Base-by-base conservation (phyloP, 1,284 basidiomycete species). In the Rhodotorula mucilaginosa region DNA sequence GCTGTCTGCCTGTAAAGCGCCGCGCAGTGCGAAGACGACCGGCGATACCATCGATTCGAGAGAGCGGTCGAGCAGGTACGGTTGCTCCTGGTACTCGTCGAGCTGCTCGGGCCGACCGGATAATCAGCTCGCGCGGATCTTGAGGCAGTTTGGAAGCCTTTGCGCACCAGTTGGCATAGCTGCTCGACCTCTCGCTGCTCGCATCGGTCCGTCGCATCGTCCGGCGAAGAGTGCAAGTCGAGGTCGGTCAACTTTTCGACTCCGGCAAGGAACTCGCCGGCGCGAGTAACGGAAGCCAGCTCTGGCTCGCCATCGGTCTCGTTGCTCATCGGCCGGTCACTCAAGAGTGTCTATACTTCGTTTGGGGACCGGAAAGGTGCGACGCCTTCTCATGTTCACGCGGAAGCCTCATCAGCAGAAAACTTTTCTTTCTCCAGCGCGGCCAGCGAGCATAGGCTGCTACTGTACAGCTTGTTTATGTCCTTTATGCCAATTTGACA, bases 31-130 rank as follows among this genome's bases (percentile, higher is more conserved):
- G 46, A 87, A 84, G 61, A 93, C 88, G 5, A 91, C 87, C 0
- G 95, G 94, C 3, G 84, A 81, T 18, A 98, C 87, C 70, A 99
- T 88, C 23, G 83, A 80, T 78, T 94, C 91, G n/a, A 99, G 85
- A 78, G 88, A 89, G n/a, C 95, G 94, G 80, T 99, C 97, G n/a
- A 98, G 86, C 0, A 99, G 86, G 78, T 95, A 93, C 3, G 94
- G 85, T 78, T 96, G 91, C 71, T 98, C 95, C 79, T 97, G 94
- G 79, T 97, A 99, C 79, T 89, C 87, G 80, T 88, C 87, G 56
- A 98, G 86, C 94, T 97, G 71, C 31, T 10, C 18, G 18, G 8
- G 18, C 7, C 8, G 3, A 10, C 2, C n/a, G 8, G 2, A 21
- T 62, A 29, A 65, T 44, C 49, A 1, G 34, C 5, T 19, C 8